Percentiles rank a stretch among this genome's conserved stretches.
Conservation (phyloP, 352 stramenopile species). For the Phytophthora capsici region DNA sequence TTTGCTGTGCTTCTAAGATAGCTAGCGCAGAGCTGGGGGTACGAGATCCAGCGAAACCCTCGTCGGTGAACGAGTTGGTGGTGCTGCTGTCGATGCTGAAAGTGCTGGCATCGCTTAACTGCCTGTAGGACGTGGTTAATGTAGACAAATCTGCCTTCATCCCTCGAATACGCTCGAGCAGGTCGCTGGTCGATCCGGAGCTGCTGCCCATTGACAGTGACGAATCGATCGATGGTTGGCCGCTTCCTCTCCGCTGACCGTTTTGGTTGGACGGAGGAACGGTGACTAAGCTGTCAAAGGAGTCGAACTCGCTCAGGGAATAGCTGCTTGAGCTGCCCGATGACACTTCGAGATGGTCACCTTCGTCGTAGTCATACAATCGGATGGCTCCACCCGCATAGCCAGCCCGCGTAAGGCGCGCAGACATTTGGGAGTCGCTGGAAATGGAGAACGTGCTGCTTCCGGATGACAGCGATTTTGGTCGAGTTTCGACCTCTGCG, state of each 20-base stretch:
- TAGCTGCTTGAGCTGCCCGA: constrained; percentile 56
- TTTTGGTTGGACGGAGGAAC: constrained; percentile 31
- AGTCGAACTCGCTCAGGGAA: constrained; percentile 68
- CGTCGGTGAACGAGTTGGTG: constrained; percentile 19
- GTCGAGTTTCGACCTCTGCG: constrained; percentile 13
- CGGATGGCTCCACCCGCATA: constrained; percentile 20
- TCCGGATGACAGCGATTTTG: constrained; percentile 45
- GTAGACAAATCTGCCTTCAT: constrained; percentile 59
- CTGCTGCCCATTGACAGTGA: constrained; percentile 12
- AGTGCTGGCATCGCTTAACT: constrained; percentile 18
- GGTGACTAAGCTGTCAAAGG: constrained; percentile 48
- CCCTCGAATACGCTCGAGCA: constrained; percentile 59
- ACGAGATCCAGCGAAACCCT: background rate
- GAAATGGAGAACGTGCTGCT: constrained; percentile 67
- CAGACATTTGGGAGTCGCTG: constrained; percentile 49
- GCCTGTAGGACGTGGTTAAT: constrained; percentile 29
- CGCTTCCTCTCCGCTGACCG: constrained; percentile 14
- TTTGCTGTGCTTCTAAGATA: constrained; percentile 2
- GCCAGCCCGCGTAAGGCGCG: constrained; percentile 22
- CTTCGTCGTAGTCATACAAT: constrained; percentile 29
- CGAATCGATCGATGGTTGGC: background rate
- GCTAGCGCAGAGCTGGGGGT: background rate
- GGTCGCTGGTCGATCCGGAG: constrained; percentile 35
- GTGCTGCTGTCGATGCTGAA: constrained; percentile 16
- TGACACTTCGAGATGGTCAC: constrained; percentile 22